Base-by-base conservation (phyloP, 2,329 filamentous ascomycete species). In the Phyllosticta capitalensis region DNA sequence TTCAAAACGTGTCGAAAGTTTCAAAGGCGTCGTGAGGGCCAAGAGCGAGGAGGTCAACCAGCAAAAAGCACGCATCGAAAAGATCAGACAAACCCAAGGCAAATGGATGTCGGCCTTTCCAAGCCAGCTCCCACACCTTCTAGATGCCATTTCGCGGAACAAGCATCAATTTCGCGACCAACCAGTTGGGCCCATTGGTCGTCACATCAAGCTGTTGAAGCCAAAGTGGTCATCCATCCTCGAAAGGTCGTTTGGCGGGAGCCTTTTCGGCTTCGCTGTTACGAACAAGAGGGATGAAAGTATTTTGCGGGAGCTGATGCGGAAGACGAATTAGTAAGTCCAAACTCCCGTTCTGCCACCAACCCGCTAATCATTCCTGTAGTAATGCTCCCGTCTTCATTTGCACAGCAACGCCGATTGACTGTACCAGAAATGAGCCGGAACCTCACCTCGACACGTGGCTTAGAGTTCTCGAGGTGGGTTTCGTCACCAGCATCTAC, bases 151-250 rank as follows among this genome's bases (percentile, higher is more conserved):
- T 62, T 79, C 83, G 5, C 38, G 17, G 38, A 75, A 78, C n/a
- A 89, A 95, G 60, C 72, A 63, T 2, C 79, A 84, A 0, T 97
- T 95, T 68, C 76, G 78, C 22, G 76, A 82, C 51, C 86, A 81
- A 63, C 94, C 94, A 1, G 78, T 97, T 33, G 94, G 94, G 0
- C 94, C 94, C 0, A 78, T 97, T 14, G 94, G 92, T 28, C 78
- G 84, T 22, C 83, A 94, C 67, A 80, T 99, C 56, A 85, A 84
- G 64, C 76, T 99, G 22, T 76, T 84, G 38, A 86, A 92, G 64
- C 87, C 89, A 0, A 81, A 89, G 65, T 99, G 94, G 94, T 88
- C 87, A 1, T 81, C 83, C 0, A 84, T 95, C 51, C 72, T 99
- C 14, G 94, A 99, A 69, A 87, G 82, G 63, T 83, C 83, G 1